Base-by-base conservation (phyloP, 257 asterid genomes). In the Solanum lignicaule region DNA sequence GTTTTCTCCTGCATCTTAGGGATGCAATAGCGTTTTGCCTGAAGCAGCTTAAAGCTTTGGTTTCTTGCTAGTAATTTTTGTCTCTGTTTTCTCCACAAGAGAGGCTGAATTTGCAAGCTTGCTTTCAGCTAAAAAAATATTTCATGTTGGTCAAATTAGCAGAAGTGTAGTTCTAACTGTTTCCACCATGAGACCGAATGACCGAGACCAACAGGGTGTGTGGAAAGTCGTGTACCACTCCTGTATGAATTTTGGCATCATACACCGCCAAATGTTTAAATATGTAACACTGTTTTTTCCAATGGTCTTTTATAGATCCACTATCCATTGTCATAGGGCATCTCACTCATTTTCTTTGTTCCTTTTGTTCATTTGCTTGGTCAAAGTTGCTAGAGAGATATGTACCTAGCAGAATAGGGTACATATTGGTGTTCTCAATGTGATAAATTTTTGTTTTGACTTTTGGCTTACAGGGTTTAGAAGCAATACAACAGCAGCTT, bases 391-490 rank as follows among this genome's bases (percentile, higher is more conserved):
- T 76, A n/a, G 32, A 38, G 83, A 39, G 55, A 38, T 23, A 18
- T 10, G 52, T 75, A 76, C 58, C 60, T 38, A 41, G 23, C 13
- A 38, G 20, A 41, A 76, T 13, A 23, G 60, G 55, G 60, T 25
- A 39, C 35, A 39, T 76, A 76, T 25, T 76, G 60, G 7, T 38
- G 58, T 41, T 72, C 65, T 41, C 84, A 41, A 25, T 78, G 38
- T 41, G 84, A 41, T n/a, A 41, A 25, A 35, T 43, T 41, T 78
- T 43, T 79, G 65, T 41, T 78, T 38, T n/a, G 60, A 76, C 84
- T 62, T 83, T 87, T 88, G 86, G 83, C 87, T 79, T 79, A 90
- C 94, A 93, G 96, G 84, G 78, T 48, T 75, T 87, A 89, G 89
- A 41, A 66, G 86, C 58, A 48, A 60, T 78, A 86, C 83, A 85